Evolutionary conservation across 1,284 basidiomycete species (phyloP).

Genomic region (Papiliotrema laurentii): DNA sequence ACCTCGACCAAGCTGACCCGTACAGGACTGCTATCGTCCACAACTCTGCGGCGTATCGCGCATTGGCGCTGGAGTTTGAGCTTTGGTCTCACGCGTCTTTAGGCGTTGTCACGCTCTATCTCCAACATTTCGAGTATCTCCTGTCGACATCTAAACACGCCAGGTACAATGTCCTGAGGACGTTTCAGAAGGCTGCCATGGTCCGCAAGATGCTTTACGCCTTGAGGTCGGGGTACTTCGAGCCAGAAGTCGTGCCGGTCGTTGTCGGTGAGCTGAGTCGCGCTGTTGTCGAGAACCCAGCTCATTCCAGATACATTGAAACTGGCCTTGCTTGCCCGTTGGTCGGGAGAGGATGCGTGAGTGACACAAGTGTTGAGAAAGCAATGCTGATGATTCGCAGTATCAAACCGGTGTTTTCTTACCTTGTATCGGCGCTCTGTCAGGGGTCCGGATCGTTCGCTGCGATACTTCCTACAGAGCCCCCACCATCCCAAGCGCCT

Average conservation of each 20-base stretch:
- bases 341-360: conserved; percentile 44
- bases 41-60: conserved; percentile 75
- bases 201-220: conserved; percentile 75
- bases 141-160: conserved; percentile 66
- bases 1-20: conserved; percentile 5
- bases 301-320: conserved; percentile 21
- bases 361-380: not conserved
- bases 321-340: conserved; percentile 31
- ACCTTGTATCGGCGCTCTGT: conserved; percentile 75
- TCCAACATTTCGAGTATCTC: conserved; percentile 71
- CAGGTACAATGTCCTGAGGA: conserved; percentile 65
- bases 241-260: conserved; percentile 54
- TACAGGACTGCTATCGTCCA: conserved; percentile 70
- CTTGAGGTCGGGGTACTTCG: conserved; percentile 70
- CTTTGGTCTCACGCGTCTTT: conserved; percentile 71
- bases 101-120: conserved; percentile 69
- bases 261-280: conserved; percentile 53
- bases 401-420: conserved; percentile 80
- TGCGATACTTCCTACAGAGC: conserved; percentile 16
- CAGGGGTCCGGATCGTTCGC: conserved; percentile 49
- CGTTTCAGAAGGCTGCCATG: conserved; percentile 63
- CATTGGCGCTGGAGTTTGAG: conserved; percentile 82
- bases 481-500: conserved; percentile 31
- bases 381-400: conserved; percentile 51
- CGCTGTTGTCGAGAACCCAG: not conserved